A percentile compares a stretch with the other conserved stretches of the same genome.
Evolutionary conservation across 306 rosid genomes (phyloP).

Genomic region (Ziziphus jujuba): DNA sequence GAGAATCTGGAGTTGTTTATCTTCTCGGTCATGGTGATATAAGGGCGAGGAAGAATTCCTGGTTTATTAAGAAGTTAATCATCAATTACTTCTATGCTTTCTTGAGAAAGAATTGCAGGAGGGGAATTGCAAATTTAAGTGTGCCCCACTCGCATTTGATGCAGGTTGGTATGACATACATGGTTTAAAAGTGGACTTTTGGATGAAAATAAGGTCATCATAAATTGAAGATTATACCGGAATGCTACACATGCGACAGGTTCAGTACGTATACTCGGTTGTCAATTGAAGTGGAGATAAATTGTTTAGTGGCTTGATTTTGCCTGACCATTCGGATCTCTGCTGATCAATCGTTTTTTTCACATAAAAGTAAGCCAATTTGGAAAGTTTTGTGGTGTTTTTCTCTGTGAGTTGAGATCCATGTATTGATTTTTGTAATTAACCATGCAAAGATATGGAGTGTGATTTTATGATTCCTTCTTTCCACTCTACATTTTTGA

Average conservation of each 20-base stretch:
- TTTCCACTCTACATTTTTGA: not conserved
- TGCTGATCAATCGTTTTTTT: not conserved
- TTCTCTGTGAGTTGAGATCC: not conserved
- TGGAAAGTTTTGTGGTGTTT: slow-evolving; percentile 13
- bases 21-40: slow-evolving; percentile 96
- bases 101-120: slow-evolving; percentile 87
- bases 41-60: slow-evolving; percentile 89
- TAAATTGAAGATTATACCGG: not conserved
- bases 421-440: not conserved
- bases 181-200: slow-evolving; percentile 55
- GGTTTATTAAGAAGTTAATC: slow-evolving; percentile 84
- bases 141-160: slow-evolving; percentile 92
- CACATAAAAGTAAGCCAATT: not conserved
- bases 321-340: not conserved
- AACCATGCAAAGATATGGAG: not conserved
- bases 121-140: slow-evolving; percentile 86
- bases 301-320: not conserved
- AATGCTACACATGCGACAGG: not conserved
- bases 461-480: not conserved
- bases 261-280: not conserved
- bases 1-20: slow-evolving; percentile 92
- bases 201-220: not conserved
- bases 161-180: slow-evolving; percentile 98
- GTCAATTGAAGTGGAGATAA: not conserved
- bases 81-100: slow-evolving; percentile 91